A percentile compares a stretch with the other conserved stretches of the same genome.
Evolutionary conservation across 257 asterid genomes (phyloP).

Genomic region (Avicennia marina): DNA sequence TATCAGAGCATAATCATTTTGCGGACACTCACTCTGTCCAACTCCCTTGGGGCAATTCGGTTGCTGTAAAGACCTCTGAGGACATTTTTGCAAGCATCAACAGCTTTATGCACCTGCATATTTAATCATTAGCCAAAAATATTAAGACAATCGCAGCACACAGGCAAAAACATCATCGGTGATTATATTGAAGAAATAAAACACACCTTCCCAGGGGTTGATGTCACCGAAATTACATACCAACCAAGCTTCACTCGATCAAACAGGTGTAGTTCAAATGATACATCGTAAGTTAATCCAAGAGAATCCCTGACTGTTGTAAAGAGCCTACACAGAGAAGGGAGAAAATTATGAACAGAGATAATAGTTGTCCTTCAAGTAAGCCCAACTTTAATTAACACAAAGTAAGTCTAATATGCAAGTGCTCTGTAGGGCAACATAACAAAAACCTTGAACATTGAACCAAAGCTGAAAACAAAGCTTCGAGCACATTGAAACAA

Average conservation of each 20-base stretch:
- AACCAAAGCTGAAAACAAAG: too few relatives aligned
- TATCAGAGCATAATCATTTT: too few relatives aligned
- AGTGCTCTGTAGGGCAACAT: too few relatives aligned
- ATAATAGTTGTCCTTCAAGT: too few relatives aligned
- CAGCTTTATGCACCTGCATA: conserved; percentile 95
- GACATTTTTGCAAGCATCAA: conserved; percentile 98
- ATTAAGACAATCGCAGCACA: conserved; percentile 20
- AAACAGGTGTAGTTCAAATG: conserved; percentile 94
- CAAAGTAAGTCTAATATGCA: too few relatives aligned
- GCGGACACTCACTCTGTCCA: conserved; percentile 85
- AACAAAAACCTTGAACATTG: too few relatives aligned
- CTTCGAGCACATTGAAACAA: too few relatives aligned
- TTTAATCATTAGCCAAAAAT: conserved; percentile 12
- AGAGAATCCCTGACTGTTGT: conserved; percentile 99
- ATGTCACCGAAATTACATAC: conserved; percentile 95
- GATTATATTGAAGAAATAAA: conserved; percentile 4
- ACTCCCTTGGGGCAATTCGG: conserved; percentile 82
- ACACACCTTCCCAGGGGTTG: conserved; percentile 94
- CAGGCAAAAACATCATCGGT: conserved; percentile 5
- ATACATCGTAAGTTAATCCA: conserved; percentile 94
- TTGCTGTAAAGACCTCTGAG: conserved; percentile 79
- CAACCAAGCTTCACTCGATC: conserved; percentile 98
- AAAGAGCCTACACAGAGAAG: conserved; percentile 59
- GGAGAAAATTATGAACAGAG: conserved; percentile 4
- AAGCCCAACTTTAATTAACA: too few relatives aligned